Evolutionary conservation across 129 eudicot genomes (phyloP).

Genomic region (Rutidosis leptorrhynchoides): DNA sequence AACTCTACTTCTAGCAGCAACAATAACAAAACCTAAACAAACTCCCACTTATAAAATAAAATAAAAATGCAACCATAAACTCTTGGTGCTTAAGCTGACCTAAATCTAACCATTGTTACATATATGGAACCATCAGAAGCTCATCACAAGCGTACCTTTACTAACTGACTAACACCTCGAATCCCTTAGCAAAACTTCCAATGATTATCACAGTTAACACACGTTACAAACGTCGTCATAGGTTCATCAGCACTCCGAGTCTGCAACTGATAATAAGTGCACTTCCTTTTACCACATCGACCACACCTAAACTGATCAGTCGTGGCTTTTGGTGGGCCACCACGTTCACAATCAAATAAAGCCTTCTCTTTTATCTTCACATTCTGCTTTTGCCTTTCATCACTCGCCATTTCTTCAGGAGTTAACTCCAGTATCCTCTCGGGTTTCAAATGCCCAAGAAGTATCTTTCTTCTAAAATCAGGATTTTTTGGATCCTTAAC

Average conservation of each 20-base stretch:
- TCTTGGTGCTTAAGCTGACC: slow-evolving; percentile 22
- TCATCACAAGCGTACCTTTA: slow-evolving; percentile 15
- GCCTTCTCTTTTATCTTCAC: slow-evolving; percentile 70
- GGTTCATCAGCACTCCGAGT: slow-evolving; percentile 95
- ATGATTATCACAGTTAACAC: slow-evolving; percentile 84
- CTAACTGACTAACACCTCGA: background rate
- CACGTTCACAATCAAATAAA: slow-evolving; percentile 71
- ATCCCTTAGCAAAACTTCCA: slow-evolving; percentile 66
- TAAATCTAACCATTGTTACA: slow-evolving; percentile 5
- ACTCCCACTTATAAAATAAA: slow-evolving; percentile 1
- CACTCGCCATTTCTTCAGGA: slow-evolving; percentile 88
- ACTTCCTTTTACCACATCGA: slow-evolving; percentile 63
- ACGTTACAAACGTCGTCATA: slow-evolving; percentile 84
- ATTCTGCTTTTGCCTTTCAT: slow-evolving; percentile 49
- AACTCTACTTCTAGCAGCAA: background rate
- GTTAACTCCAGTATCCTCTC: slow-evolving; percentile 51
- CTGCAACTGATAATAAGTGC: slow-evolving; percentile 89
- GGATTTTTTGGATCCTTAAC: slow-evolving; percentile 78
- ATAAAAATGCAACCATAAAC: slow-evolving; percentile 2
- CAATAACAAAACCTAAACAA: background rate
- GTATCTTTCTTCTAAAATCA: slow-evolving; percentile 78
- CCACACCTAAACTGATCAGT: slow-evolving; percentile 73
- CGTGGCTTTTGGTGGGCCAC: slow-evolving; percentile 60
- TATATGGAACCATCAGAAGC: slow-evolving; percentile 3
- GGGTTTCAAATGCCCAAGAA: slow-evolving; percentile 57